These are phyloP conservation scores for Psilocybe sp. DNA, from an alignment of 768 basidiomycete genomes.

Conservation along the genomic window DNA sequence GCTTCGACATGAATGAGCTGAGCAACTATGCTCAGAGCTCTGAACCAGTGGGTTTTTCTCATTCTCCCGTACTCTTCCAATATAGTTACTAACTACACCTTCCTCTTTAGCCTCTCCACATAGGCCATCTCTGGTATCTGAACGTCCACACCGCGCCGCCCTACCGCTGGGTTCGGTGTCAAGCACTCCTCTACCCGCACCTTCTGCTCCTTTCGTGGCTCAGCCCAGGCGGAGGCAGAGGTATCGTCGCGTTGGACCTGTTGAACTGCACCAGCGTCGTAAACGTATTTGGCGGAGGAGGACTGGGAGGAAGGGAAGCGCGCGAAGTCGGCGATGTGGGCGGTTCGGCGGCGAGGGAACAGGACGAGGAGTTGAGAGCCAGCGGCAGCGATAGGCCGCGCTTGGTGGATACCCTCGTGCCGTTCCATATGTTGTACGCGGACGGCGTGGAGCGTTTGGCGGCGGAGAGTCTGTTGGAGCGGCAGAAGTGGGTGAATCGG, in stretches of 20 bases:
- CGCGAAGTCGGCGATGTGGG: slow-evolving; percentile 68
- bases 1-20: slow-evolving; percentile 43
- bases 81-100: slow-evolving; percentile 11
- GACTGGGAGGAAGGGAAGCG: too few species aligned
- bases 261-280: slow-evolving; percentile 79
- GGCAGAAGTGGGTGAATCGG: slow-evolving; percentile 89
- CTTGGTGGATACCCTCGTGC: slow-evolving; percentile 74
- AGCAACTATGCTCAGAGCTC: slow-evolving; percentile 46
- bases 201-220: slow-evolving; percentile 87
- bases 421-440: slow-evolving; percentile 87
- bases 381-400: slow-evolving; percentile 29
- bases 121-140: slow-evolving; percentile 87
- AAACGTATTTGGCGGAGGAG: too few species aligned
- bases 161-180: slow-evolving; percentile 79
- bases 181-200: slow-evolving; percentile 79
- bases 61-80: slow-evolving; percentile 1
- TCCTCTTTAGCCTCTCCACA: slow-evolving; percentile 71
- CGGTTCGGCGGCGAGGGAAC: slow-evolving; percentile 71
- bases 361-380: slow-evolving; percentile 41
- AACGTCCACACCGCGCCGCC: slow-evolving; percentile 85
- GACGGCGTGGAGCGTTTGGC: slow-evolving; percentile 89
- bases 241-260: slow-evolving; percentile 83
- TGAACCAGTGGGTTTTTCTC: slow-evolving; percentile 38
- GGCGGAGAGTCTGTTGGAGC: slow-evolving; percentile 82
- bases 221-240: slow-evolving; percentile 77